Evolutionary conservation across 352 stramenopile genomes (phyloP).

Genomic region (Phytophthora sp.): DNA sequence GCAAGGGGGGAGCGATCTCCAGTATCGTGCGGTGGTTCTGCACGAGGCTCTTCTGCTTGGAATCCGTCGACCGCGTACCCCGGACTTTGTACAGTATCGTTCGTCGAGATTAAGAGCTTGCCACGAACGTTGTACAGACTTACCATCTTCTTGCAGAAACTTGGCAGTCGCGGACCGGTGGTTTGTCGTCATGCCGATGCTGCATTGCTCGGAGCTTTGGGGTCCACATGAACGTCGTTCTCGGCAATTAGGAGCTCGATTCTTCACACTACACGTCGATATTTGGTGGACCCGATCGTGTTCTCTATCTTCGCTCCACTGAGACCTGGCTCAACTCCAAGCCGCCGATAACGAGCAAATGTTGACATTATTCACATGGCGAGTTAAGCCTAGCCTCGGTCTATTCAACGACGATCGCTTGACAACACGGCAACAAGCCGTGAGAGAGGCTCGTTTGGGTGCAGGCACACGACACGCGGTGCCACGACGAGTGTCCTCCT

Average conservation of each 20-base stretch:
- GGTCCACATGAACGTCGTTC: constrained; percentile 1
- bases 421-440: constrained; percentile 25
- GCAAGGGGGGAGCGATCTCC: too few species aligned
- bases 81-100: too few species aligned
- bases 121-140: constrained; percentile 25
- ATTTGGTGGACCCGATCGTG: constrained; percentile 28
- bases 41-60: constrained; percentile 14
- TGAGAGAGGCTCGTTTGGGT: not conserved
- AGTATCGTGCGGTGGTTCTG: not conserved
- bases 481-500: constrained; percentile 1
- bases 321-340: constrained; percentile 18
- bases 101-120: constrained; percentile 17
- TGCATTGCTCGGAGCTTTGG: not conserved
- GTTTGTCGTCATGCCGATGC: constrained; percentile 16
- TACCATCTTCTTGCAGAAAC: constrained; percentile 24
- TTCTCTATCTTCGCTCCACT: constrained; percentile 17
- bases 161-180: constrained; percentile 24
- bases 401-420: constrained; percentile 2
- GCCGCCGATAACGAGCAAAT: constrained; percentile 22
- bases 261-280: constrained; percentile 12
- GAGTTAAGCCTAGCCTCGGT: constrained; percentile 2
- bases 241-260: not conserved
- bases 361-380: constrained; percentile 26
- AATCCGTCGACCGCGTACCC: not conserved
- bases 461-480: not conserved